Base-by-base conservation (phyloP, 495 filamentous ascomycete genomes). In the Lasiosphaeria hispida region DNA sequence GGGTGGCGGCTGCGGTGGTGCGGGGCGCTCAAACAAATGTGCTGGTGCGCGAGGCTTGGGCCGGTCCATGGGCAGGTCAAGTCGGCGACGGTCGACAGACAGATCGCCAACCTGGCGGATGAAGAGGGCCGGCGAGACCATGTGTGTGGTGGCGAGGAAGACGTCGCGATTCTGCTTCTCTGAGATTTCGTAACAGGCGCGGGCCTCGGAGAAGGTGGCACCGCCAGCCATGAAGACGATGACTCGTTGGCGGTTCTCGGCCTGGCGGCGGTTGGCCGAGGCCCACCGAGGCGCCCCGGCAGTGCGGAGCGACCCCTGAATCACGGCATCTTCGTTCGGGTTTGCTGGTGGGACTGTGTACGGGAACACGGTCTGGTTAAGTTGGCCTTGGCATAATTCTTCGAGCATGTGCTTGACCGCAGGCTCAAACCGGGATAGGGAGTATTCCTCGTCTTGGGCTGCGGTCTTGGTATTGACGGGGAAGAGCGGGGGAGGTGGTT, bases 171-270 rank as follows among this genome's bases (percentile, higher is more conserved):
- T 82, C 58, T 79, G 83, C 47, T 81, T 64, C 57, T 87, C 80
- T 8, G 89, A 87, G 43, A 93, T 69, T 60, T 98, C 92, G 64
- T 97, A 97, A 74, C 94, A 97, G 15, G 87, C 80, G 50, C 95
- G 85, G 7, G 88, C 77, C 74, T 98, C 94, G 1, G 88, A 87
- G 69, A 92, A 94, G 3, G 92, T 98, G 7, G 95, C 95, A 40
- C 94, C 94, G 37, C 95, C 94, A 15, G 94, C 93, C 85, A 97
- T 88, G 70, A 97, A 97, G 45, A 97, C 87, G 57, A 98, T 88
- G 44, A 97, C 84, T 41, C 94, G 87, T 72, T 98, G 94, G 44
- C 86, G 83, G 51, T 89, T 91, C 63, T 96, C 92, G 15, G 87
- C 83, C 9, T 84, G 83, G 13, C 87, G 80, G 23, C 85, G 79